Base-by-base conservation (phyloP, 2,329 filamentous ascomycete genomes). In the Xylariaceae sp. region DNA sequence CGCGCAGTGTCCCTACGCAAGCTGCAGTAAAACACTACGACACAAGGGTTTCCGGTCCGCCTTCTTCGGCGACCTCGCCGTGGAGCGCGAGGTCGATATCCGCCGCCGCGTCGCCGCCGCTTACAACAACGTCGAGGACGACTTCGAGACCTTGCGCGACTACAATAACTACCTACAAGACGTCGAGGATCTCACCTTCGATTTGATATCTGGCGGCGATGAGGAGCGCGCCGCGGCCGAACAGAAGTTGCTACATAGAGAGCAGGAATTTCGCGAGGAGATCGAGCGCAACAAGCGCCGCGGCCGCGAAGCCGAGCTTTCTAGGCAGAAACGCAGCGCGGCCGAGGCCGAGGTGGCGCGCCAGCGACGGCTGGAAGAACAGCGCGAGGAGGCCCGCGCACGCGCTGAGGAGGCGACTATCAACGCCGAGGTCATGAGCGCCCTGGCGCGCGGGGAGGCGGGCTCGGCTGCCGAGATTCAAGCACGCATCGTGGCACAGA, bases 161-260 rank as follows among this genome's bases (percentile, higher is more conserved):
- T 99, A 88, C 79, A 97, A 99, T 76, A 88, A 97, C 74, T 97
- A 98, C 77, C 86, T 99, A 11, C 92, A 98, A 75, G 87, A 91
- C 70, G 91, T 96, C 34, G 95, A 99, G 78, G 87, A 89, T 64
- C 84, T 97, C 60, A 93, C 93, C 1, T 92, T 93, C 76, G 94
- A 97, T 71, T 82, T 99, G 8, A 88, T 97, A 50, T 82, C 87
- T 63, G 87, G 88, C 37, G 82, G 79, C 39, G 87, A 93, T 57
- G 81, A 87, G 1, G 85, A 87, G n/a, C 84, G 77, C 52, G 69
- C 69, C 26, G 70, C 70, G 9, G 78, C 79, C 34, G 84, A 83
- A 62, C 64, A 68, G 21, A 69, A 78, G 57, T 75, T 83, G 12
- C 62, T 73, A 40, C 68, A 83, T 59, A 97, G 93, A 78, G 87